These are phyloP conservation scores for Dendrostoma leiphaemia DNA, from an alignment of 2,329 filamentous ascomycete genomes.

Conservation along the genomic window DNA sequence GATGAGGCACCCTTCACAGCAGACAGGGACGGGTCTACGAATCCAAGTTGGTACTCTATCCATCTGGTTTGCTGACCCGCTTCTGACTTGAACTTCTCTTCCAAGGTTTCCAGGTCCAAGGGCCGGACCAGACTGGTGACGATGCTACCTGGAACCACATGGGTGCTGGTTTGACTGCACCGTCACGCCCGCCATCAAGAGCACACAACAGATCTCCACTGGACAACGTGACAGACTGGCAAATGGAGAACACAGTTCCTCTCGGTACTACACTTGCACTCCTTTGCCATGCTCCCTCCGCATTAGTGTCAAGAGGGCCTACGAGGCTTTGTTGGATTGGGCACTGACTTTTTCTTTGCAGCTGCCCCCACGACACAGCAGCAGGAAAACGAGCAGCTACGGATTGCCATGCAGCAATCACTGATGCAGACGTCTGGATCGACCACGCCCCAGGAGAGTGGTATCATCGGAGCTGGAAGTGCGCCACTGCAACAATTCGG, in stretches of 20 bases:
- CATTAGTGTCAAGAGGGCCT: too few species aligned
- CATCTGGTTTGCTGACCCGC: not conserved
- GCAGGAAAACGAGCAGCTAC: constrained; percentile 55
- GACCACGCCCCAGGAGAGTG: constrained; percentile 46
- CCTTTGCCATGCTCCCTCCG: not conserved
- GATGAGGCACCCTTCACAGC: constrained; percentile 14
- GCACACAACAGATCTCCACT: constrained; percentile 56
- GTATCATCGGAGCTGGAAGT: constrained; percentile 36
- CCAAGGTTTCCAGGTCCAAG: constrained; percentile 16
- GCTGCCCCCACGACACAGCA: constrained; percentile 29
- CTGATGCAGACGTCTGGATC: constrained; percentile 40
- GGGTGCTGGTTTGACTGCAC: constrained; percentile 42
- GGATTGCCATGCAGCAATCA: not conserved
- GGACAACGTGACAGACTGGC: constrained; percentile 49
- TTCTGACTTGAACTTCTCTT: not conserved
- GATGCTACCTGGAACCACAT: constrained; percentile 3
- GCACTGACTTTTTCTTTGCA: constrained; percentile 10
- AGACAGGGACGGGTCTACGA: constrained; percentile 13
- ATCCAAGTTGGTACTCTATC: constrained; percentile 11
- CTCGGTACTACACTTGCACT: constrained; percentile 34
- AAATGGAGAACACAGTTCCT: constrained; percentile 37
- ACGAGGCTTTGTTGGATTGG: too few species aligned
- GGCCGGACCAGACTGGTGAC: constrained; percentile 8
- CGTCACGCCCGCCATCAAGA: constrained; percentile 62
- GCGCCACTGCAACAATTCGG: constrained; percentile 48